Percentiles rank a stretch among this genome's conserved stretches.
Conservation (phyloP, 805 yeast genomes). For the Nematodospora valgi region DNA sequence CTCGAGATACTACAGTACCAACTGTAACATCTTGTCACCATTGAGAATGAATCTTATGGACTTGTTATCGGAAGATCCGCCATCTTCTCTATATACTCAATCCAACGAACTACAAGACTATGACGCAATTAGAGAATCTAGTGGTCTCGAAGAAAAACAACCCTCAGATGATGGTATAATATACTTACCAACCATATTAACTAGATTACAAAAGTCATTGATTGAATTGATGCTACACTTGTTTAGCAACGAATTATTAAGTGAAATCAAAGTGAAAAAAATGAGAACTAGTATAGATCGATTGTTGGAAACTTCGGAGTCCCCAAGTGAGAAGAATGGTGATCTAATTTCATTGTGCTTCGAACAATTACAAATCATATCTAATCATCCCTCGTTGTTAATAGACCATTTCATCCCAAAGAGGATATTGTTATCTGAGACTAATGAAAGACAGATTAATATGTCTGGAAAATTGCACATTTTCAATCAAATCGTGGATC, state of each 20-base stretch:
- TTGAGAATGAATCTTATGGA: conserved; percentile 41
- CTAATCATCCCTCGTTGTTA: conserved; percentile 65
- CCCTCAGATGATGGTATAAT: conserved; percentile 17
- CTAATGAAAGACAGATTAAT: conserved; percentile 50
- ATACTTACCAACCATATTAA: conserved; percentile 32
- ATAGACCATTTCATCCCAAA: conserved; percentile 79
- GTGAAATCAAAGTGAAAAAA: conserved; percentile 18
- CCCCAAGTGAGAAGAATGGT: conserved; percentile 8
- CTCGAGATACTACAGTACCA: background rate
- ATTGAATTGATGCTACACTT: conserved; percentile 29
- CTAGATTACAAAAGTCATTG: conserved; percentile 33
- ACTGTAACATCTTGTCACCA: conserved; percentile 1
- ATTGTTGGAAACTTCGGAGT: conserved; percentile 22
- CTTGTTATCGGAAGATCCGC: conserved; percentile 33
- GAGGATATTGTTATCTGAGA: conserved; percentile 61
- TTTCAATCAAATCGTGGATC: conserved; percentile 48
- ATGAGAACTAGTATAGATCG: conserved; percentile 36
- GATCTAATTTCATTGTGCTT: conserved; percentile 42
- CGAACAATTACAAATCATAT: conserved; percentile 46
- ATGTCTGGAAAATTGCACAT: conserved; percentile 60
- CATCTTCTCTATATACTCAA: conserved; percentile 13
- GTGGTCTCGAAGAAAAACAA: conserved; percentile 1
- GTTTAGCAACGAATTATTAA: conserved; percentile 22
- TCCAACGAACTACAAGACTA: too few relatives aligned
- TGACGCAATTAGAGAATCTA: conserved; percentile 1